A percentile compares a stretch with the other conserved stretches of the same genome.
These are phyloP conservation scores for Eucalyptus sp. DNA, from an alignment of 345 rosid species.

Conservation along the genomic window DNA sequence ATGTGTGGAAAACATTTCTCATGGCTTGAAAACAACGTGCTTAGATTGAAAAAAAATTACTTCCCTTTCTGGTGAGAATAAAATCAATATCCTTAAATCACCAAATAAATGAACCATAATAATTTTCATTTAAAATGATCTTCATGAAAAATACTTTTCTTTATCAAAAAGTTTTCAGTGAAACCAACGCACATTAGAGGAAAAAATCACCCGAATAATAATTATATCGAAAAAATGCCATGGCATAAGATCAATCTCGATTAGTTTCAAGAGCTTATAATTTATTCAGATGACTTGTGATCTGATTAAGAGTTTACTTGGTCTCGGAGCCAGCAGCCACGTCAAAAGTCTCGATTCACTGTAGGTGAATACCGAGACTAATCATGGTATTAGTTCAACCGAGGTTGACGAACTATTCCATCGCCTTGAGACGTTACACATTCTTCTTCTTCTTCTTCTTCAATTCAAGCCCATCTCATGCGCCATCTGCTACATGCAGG, in stretches of 20 bases:
- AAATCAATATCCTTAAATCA: background rate
- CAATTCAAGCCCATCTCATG: background rate
- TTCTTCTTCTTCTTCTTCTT: background rate
- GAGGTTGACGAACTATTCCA: background rate
- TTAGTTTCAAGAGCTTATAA: background rate
- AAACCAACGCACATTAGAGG: background rate
- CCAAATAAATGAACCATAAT: background rate
- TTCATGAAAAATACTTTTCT: background rate
- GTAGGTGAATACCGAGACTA: background rate
- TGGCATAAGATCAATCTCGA: background rate
- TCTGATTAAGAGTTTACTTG: background rate
- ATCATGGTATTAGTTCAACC: background rate
- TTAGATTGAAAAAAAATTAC: background rate
- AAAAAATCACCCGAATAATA: background rate
- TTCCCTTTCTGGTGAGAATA: background rate
- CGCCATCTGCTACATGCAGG: background rate
- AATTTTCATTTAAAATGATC: background rate
- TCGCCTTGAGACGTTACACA: background rate
- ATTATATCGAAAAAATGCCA: background rate
- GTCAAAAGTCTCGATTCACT: background rate
- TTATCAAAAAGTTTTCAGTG: background rate
- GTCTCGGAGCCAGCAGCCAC: background rate
- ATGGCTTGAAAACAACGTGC: background rate
- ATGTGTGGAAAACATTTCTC: background rate
- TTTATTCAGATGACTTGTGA: background rate